Percentiles rank a stretch among this genome's conserved stretches.
These are phyloP conservation scores for Incumbomyces delicatus DNA, from an alignment of 2,329 filamentous ascomycete genomes.

Conservation along the genomic window DNA sequence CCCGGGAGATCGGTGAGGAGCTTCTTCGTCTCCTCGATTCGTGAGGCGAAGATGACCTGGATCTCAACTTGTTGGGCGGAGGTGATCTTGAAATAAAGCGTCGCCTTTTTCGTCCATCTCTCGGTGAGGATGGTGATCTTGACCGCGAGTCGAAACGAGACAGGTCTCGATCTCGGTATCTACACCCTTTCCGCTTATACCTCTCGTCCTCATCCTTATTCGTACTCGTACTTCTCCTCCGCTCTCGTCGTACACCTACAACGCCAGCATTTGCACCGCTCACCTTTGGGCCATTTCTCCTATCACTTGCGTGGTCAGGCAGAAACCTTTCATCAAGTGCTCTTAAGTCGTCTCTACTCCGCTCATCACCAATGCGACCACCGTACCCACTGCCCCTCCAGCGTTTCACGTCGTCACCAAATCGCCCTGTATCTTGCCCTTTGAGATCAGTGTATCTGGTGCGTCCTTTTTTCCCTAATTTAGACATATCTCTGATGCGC, in stretches of 20 bases:
- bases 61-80: conserved; percentile 2
- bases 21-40: conserved; percentile 29
- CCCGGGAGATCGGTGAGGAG: conserved; percentile 32
- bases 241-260: conserved; percentile 27
- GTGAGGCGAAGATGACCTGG: conserved; percentile 1
- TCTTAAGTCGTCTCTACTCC: conserved; percentile 21
- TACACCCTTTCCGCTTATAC: conserved; percentile 10
- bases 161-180: conserved; percentile 29
- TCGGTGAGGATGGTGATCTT: conserved; percentile 4
- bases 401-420: conserved; percentile 51
- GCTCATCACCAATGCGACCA: conserved; percentile 21
- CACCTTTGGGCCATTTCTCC: conserved; percentile 29
- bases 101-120: conserved; percentile 5
- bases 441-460: conserved; percentile 84
- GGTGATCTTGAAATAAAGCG: conserved; percentile 25
- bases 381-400: conserved; percentile 20
- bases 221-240: conserved; percentile 9
- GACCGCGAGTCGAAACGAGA: conserved; percentile 17
- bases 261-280: conserved; percentile 36
- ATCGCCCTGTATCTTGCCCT: conserved; percentile 80
- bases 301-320: conserved; percentile 28
- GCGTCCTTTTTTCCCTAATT: conserved; percentile 81
- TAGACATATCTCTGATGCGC: conserved; percentile 87
- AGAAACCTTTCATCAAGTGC: conserved; percentile 39
- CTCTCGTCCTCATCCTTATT: conserved; percentile 23